phyloP scores from a whole-genome alignment of 2,329 filamentous ascomycete species.

The Penicillium italicum region DNA sequence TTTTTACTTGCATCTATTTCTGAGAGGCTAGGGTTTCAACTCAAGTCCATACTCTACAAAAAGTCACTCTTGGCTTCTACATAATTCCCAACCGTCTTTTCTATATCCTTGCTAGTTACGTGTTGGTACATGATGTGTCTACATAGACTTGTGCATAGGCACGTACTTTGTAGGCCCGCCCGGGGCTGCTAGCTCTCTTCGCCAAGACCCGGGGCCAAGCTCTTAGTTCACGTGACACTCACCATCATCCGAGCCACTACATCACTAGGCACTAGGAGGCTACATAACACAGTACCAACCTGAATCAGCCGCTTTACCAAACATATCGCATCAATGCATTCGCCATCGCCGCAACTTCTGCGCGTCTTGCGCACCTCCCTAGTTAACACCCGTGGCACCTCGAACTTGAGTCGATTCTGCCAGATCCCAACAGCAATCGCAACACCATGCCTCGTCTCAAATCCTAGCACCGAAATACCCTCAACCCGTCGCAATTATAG shows the following conservation, averaged over 20 bases:
- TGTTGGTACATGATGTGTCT: neutral
- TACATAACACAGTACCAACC: neutral
- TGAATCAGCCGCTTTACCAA: neutral
- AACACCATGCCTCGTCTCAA: slow-evolving; percentile 5
- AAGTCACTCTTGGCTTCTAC: neutral
- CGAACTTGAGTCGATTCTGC: slow-evolving; percentile 12
- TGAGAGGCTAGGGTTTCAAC: neutral
- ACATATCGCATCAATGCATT: slow-evolving; percentile 29
- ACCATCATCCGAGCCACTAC: neutral
- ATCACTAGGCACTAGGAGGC: neutral
- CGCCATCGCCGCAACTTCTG: slow-evolving; percentile 43
- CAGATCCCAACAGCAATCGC: slow-evolving; percentile 7
- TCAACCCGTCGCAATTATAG: slow-evolving; percentile 25
- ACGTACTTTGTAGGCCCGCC: neutral
- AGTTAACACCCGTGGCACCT: slow-evolving; percentile 11
- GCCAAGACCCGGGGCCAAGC: slow-evolving; percentile 6
- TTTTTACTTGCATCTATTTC: neutral
- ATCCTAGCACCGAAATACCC: neutral
- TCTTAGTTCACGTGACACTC: neutral
- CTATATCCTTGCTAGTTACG: neutral
- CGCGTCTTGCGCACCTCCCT: slow-evolving; percentile 41
- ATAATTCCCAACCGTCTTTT: neutral
- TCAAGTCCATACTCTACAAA: neutral
- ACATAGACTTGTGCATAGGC: neutral
- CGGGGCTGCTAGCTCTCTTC: neutral